A percentile compares a stretch with the other conserved stretches of the same genome.
phyloP scores from a whole-genome alignment of 2,329 filamentous ascomycete genomes.

The Metarhizium anisopliae region DNA sequence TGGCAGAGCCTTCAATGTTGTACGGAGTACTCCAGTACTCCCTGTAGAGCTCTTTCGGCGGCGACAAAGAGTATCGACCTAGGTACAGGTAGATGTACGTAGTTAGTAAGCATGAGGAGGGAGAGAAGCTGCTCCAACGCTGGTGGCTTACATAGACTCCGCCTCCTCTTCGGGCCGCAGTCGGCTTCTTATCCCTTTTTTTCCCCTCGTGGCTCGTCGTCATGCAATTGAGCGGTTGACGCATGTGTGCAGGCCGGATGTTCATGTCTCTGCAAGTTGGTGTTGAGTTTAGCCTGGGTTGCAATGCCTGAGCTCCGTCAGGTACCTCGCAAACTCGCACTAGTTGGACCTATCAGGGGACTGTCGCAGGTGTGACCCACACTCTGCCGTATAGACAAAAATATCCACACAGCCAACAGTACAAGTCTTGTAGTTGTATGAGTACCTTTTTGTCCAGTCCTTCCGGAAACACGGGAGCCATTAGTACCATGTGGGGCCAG shows the following conservation, averaged over 20 bases:
- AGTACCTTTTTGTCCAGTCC: background rate
- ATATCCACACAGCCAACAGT: background rate
- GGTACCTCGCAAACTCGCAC: background rate
- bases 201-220: no score
- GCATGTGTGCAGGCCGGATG: no score
- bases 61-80: no score
- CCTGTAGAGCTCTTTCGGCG: no score
- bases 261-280: no score
- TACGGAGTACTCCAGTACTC: no score
- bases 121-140: background rate
- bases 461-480: background rate
- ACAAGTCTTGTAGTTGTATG: background rate
- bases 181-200: no score
- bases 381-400: background rate
- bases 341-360: background rate
- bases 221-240: no score
- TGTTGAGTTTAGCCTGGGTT: no score
- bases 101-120: background rate
- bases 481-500: background rate
- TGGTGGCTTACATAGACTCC: background rate
- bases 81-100: no score
- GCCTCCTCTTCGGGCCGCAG: background rate
- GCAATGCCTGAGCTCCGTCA: no score
- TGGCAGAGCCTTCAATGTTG: no score
- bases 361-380: background rate